Evolutionary conservation across 805 yeast species (phyloP).

Genomic region (Saturnispora galanensis): DNA sequence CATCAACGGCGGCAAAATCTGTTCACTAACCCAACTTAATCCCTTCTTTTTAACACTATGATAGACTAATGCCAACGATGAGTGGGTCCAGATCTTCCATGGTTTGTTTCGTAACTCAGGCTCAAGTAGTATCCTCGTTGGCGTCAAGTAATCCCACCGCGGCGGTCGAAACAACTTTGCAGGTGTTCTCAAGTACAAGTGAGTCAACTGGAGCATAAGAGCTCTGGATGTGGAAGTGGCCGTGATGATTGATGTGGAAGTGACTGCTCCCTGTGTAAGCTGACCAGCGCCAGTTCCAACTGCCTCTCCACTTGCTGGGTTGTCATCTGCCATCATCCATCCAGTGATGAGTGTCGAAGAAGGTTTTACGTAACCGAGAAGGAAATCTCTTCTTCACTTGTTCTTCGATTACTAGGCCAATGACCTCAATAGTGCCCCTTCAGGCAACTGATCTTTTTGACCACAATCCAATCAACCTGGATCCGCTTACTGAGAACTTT

Average conservation of each 20-base stretch:
- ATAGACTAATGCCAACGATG: slow-evolving; percentile 64
- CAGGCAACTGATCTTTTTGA: slow-evolving; percentile 75
- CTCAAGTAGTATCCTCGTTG: slow-evolving; percentile 43
- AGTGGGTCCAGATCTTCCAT: slow-evolving; percentile 56
- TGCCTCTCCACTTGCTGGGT: no score
- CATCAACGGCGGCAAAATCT: slow-evolving; percentile 74
- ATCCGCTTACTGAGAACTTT: slow-evolving; percentile 87
- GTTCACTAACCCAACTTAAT: slow-evolving; percentile 81
- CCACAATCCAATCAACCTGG: slow-evolving; percentile 69
- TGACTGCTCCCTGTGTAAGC: neutral
- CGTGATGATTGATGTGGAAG: slow-evolving; percentile 3
- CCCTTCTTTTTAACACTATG: slow-evolving; percentile 55
- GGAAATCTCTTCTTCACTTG: neutral
- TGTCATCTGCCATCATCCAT: no score
- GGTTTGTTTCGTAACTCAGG: slow-evolving; percentile 39
- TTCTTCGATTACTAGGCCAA: slow-evolving; percentile 19
- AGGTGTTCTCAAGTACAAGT: slow-evolving; percentile 70
- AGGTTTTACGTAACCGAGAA: no score
- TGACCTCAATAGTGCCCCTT: slow-evolving; percentile 87
- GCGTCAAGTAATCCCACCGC: slow-evolving; percentile 74
- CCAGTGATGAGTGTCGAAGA: no score
- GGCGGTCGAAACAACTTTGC: slow-evolving; percentile 86
- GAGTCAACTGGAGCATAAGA: slow-evolving; percentile 62
- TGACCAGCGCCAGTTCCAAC: no score
- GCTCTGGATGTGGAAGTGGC: slow-evolving; percentile 37